Base-by-base conservation (phyloP, 2,329 filamentous ascomycete species). In the Atkinsonella texensis region DNA sequence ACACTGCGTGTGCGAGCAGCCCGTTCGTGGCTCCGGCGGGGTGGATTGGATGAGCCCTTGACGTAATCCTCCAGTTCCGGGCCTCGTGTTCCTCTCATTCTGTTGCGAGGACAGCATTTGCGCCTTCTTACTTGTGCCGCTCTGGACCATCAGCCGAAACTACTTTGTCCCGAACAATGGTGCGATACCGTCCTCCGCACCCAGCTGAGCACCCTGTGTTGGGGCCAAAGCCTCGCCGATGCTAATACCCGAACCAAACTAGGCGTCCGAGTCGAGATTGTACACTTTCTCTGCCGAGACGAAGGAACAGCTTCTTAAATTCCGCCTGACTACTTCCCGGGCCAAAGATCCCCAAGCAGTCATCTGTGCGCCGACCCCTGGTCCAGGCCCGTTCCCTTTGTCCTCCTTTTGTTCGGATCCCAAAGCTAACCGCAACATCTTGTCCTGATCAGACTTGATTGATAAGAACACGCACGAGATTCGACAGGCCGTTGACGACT, bases 201-300 rank as follows among this genome's bases (percentile, higher is more conserved):
- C 18, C 41, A 11, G 41, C 41, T n/a, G 10, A 28, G 9, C 18
- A 43, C 18, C 11, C 18, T 13, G 41, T 23, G 40, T 18, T 17
- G 10, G 12, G 17, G 11, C 17, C 15, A 40, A 49, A 2, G 20
- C 20, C 20, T 13, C 11, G 39, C 17, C 33, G 28, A 18, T 41
- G 38, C 49, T 51, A n/a, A 46, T 18, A 10, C 35, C 43, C 33
- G 28, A 43, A 31, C 48, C 33, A 11, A 31, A 12, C 39, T 15
- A 70, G 68, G 67, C 66, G 62, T 94, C 90, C 64, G 90, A 96
- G 75, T 83, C 89, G 55, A 79, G 89, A 60, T 79, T 97, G 56
- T 97, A 95, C 73, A 88, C 87, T 54, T 95, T 97, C 79, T 94
- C 89, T 33, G 80, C 83, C 57, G 88, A 93, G 71, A 95, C 89